Conservation (phyloP, 306 rosid genomes). For the Comarum palustre region DNA sequence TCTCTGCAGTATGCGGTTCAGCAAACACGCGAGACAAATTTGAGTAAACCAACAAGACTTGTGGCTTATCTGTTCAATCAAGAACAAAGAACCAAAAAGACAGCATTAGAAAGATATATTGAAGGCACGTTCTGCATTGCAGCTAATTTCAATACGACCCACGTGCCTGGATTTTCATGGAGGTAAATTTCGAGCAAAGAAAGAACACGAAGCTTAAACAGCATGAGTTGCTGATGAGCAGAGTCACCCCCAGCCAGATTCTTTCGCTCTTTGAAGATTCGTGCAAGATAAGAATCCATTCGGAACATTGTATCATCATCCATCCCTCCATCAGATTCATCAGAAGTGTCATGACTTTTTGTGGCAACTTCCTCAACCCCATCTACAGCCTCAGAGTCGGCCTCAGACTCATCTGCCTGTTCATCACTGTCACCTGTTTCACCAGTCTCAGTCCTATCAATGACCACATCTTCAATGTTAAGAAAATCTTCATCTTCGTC, state of each 20-base stretch:
- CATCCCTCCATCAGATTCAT: constrained; percentile 95
- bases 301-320: constrained; percentile 98
- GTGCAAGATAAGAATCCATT: constrained; percentile 81
- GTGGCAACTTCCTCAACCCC: constrained; percentile 47
- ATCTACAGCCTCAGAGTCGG: constrained; percentile 49
- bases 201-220: constrained; percentile 86
- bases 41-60: constrained; percentile 68
- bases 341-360: constrained; percentile 57
- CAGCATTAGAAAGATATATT: not conserved
- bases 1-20: constrained; percentile 75
- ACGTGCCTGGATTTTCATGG: constrained; percentile 85
- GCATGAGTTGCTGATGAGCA: constrained; percentile 83
- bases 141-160: not conserved
- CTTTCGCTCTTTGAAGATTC: constrained; percentile 72
- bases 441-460: constrained; percentile 68
- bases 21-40: constrained; percentile 67
- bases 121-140: not conserved
- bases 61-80: constrained; percentile 67
- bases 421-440: constrained; percentile 81
- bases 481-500: constrained; percentile 62
- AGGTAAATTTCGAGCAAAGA: constrained; percentile 88
- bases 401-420: constrained; percentile 47
- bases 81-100: not conserved
- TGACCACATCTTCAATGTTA: constrained; percentile 72
- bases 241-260: constrained; percentile 76